Percentiles rank a stretch among this genome's conserved stretches.
Evolutionary conservation across 495 filamentous ascomycete genomes (phyloP).

Genomic region (Hypoxylon fragiforme): DNA sequence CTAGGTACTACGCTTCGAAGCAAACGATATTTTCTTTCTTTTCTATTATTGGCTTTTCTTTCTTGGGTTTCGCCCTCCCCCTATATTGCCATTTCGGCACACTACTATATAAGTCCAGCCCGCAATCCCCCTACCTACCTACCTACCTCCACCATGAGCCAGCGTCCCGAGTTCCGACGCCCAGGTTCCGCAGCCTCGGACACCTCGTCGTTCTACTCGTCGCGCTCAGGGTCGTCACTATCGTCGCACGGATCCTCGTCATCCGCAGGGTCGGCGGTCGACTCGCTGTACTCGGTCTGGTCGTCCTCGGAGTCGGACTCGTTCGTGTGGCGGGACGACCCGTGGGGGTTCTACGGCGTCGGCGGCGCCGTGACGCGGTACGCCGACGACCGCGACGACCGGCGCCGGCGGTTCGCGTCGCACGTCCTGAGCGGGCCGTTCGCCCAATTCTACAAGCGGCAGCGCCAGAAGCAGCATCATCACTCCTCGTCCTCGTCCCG

Average conservation of each 20-base stretch:
- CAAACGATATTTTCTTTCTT: not conserved
- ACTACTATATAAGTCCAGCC: constrained; percentile 9
- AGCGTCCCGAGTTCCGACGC: constrained; percentile 19
- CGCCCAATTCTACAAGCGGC: constrained; percentile 28
- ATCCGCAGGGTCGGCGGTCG: constrained; percentile 14
- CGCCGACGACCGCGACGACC: constrained; percentile 31
- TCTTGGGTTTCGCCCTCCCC: not conserved
- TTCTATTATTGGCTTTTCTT: not conserved
- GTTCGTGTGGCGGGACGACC: constrained; percentile 36
- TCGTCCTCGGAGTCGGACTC: constrained; percentile 35
- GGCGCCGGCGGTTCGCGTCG: constrained; percentile 26
- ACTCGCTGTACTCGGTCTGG: constrained; percentile 33
- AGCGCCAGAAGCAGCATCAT: constrained; percentile 17
- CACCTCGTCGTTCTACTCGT: constrained; percentile 31
- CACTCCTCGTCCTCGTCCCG: constrained; percentile 14
- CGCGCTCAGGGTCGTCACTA: constrained; percentile 6
- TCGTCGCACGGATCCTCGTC: too few species aligned
- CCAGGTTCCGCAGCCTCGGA: constrained; percentile 25
- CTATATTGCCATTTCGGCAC: too few species aligned
- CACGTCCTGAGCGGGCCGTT: constrained; percentile 38
- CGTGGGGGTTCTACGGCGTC: constrained; percentile 30
- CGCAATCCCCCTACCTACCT: not conserved
- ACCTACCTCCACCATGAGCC: constrained; percentile 8
- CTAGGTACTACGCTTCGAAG: constrained; percentile 5
- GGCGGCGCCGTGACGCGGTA: constrained; percentile 37